A percentile compares a stretch with the other conserved stretches of the same genome.
phyloP scores from a whole-genome alignment of 148 eudicot species.

The Bassia scoparia region DNA sequence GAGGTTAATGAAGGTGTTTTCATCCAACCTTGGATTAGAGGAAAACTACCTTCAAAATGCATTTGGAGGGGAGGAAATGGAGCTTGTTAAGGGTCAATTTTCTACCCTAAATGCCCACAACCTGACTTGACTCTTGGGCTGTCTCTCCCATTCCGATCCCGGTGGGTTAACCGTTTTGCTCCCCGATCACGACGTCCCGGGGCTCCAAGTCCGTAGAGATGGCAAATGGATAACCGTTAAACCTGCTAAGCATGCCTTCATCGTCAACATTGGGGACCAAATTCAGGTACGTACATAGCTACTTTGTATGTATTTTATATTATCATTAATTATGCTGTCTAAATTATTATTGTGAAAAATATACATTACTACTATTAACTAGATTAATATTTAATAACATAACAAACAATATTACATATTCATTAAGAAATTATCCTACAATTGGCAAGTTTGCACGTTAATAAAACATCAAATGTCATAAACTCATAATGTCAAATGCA shows the following conservation, averaged over 20 bases:
- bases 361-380: too few species aligned
- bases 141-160: constrained; percentile 86
- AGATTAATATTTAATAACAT: too few species aligned
- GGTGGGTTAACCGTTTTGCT: constrained; percentile 84
- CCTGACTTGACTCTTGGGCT: constrained; percentile 86
- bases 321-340: too few species aligned
- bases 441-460: too few species aligned
- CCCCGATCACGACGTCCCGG: constrained; percentile 64
- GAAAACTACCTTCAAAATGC: constrained; percentile 59
- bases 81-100: constrained; percentile 68
- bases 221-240: constrained; percentile 77
- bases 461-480: too few species aligned
- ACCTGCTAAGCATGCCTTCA: constrained; percentile 74
- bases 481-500: too few species aligned
- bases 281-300: constrained; percentile 59
- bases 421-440: too few species aligned
- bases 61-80: constrained; percentile 77
- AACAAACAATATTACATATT: too few species aligned
- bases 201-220: constrained; percentile 70
- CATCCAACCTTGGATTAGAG: constrained; percentile 59
- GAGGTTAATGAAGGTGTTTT: constrained; percentile 53
- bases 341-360: too few species aligned
- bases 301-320: too few species aligned
- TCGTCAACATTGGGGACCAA: constrained; percentile 87
- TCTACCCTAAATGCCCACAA: constrained; percentile 90